Evolutionary conservation across 768 basidiomycete genomes (phyloP).

Genomic region (Collybia nuda): DNA sequence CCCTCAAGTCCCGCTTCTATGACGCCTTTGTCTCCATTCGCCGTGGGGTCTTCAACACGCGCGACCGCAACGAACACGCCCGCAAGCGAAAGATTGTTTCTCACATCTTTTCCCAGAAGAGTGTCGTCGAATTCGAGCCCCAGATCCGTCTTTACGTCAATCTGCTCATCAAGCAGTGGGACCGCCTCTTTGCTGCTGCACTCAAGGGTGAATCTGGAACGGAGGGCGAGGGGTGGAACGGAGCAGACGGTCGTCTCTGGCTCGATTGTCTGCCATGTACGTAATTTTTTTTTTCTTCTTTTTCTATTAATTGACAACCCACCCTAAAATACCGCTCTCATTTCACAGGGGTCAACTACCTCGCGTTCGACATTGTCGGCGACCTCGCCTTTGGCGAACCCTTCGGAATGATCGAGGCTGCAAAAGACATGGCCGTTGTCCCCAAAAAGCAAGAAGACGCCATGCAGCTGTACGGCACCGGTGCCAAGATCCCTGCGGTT

Average conservation of each 20-base stretch:
- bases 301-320: constrained; percentile 4
- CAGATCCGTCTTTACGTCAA: constrained; percentile 63
- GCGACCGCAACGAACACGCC: constrained; percentile 75
- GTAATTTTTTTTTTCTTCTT: constrained; percentile 19
- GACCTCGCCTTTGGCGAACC: constrained; percentile 86
- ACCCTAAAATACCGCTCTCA: too few species aligned
- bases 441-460: constrained; percentile 55
- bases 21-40: constrained; percentile 76
- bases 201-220: constrained; percentile 52
- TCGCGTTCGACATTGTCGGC: constrained; percentile 74
- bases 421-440: constrained; percentile 70
- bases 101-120: constrained; percentile 84
- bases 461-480: constrained; percentile 54
- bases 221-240: constrained; percentile 70
- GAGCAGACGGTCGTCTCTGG: constrained; percentile 65
- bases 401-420: constrained; percentile 84
- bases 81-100: constrained; percentile 92
- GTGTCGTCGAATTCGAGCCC: constrained; percentile 83
- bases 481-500: constrained; percentile 39
- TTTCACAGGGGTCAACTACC: constrained; percentile 48
- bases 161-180: constrained; percentile 72
- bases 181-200: constrained; percentile 58
- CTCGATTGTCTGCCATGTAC: constrained; percentile 72
- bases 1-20: constrained; percentile 77
- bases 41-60: constrained; percentile 77